Evolutionary conservation across 257 asterid species (phyloP).

Genomic region (Ophiorrhiza pumila): DNA sequence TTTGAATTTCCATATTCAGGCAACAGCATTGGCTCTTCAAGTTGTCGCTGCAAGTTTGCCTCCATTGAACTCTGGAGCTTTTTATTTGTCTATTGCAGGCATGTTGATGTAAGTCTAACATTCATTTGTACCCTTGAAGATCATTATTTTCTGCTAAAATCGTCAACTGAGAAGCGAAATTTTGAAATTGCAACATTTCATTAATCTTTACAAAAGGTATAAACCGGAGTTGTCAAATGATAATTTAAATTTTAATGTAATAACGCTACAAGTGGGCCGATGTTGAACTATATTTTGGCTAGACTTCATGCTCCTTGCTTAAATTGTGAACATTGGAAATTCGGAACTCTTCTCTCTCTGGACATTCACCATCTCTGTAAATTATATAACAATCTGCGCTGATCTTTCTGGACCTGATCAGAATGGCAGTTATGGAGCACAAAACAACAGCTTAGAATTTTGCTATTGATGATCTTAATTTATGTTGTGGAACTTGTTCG

Average conservation of each 20-base stretch:
- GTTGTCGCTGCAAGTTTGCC: constrained; percentile 57
- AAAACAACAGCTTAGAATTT: constrained; percentile 10
- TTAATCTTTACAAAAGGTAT: background rate
- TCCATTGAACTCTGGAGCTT: constrained; percentile 38
- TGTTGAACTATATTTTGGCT: too few species aligned
- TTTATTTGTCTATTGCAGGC: constrained; percentile 63
- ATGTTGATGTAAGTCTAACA: constrained; percentile 74
- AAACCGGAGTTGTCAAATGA: background rate
- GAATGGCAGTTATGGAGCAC: background rate
- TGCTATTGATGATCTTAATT: background rate
- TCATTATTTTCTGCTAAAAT: background rate
- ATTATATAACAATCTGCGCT: too few species aligned
- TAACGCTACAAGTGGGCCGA: too few species aligned
- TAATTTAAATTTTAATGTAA: too few species aligned
- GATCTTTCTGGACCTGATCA: background rate
- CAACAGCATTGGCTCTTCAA: constrained; percentile 71
- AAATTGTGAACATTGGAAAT: background rate
- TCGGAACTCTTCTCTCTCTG: background rate
- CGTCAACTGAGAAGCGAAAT: background rate
- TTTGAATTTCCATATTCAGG: constrained; percentile 43
- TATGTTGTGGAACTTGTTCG: constrained; percentile 8
- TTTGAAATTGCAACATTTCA: background rate
- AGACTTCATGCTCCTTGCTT: background rate
- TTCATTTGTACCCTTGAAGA: background rate
- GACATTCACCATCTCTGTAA: background rate